These are phyloP conservation scores for Lepidium campestre DNA, from an alignment of 441 rosid species.

Conservation along the genomic window DNA sequence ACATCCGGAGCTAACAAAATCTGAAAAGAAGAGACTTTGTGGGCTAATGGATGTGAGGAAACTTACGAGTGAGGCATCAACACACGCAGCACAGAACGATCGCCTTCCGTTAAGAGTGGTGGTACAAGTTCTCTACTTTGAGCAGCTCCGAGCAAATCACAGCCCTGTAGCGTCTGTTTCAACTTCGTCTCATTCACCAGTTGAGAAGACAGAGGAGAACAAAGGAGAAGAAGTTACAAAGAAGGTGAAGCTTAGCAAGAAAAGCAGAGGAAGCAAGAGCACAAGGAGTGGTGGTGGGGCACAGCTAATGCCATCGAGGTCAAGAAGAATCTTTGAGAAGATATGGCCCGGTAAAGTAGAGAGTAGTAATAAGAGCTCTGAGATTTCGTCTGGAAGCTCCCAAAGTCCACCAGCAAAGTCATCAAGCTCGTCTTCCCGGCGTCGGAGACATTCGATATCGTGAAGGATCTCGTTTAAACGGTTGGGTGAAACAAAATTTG, in stretches of 20 bases:
- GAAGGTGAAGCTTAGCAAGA: constrained; percentile 34
- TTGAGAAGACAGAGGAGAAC: constrained; percentile 47
- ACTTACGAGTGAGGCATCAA: constrained; percentile 66
- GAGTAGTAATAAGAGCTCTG: constrained; percentile 69
- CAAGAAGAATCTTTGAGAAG: constrained; percentile 83
- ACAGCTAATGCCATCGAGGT: constrained; percentile 80
- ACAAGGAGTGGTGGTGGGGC: constrained; percentile 60
- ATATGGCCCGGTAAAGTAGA: constrained; percentile 73
- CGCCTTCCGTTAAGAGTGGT: constrained; percentile 76
- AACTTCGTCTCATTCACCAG: constrained; percentile 32
- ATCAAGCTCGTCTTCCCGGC: constrained; percentile 57
- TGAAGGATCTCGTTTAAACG: constrained; percentile 14
- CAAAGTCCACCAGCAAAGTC: constrained; percentile 87
- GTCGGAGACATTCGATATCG: constrained; percentile 80
- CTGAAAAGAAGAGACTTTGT: constrained; percentile 73
- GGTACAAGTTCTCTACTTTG: constrained; percentile 89
- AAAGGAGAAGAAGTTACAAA: constrained; percentile 30
- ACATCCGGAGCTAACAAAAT: constrained; percentile 60
- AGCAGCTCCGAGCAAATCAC: constrained; percentile 70
- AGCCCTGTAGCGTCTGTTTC: constrained; percentile 38
- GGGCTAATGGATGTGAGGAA: constrained; percentile 84
- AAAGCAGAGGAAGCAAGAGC: constrained; percentile 54
- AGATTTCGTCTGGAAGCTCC: constrained; percentile 81
- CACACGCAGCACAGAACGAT: constrained; percentile 93
- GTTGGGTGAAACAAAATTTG: neutral